Evolutionary conservation across 2,329 filamentous ascomycete species (phyloP), one percentile per base, ranked within the genome.

Genomic region (Calonectria hawksworthii): DNA sequence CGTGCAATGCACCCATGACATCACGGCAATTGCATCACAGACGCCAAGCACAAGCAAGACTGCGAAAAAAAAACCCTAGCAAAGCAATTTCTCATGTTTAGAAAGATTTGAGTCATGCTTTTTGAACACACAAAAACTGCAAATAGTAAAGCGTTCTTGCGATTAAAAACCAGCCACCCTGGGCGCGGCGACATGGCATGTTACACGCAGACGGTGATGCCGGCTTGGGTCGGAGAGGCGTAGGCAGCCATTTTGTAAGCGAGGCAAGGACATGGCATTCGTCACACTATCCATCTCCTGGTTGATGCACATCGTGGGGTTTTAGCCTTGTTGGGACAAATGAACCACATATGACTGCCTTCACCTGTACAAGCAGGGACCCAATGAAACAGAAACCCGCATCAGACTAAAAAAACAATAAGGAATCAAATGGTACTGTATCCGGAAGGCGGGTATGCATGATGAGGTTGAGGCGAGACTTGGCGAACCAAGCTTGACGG

Each of bases 161-260:
- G 44, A 54, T 66, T 52, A 21, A n/a, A 52, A 52, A 66, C 64
- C 41, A 66, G 67, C 61, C 47, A 70, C 52, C 41, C 34, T 44
- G 26, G 64, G 44, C 16, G 36, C 44, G 68, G 68, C 54, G 64
- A 64, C 54, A 68, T 70, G 69, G 71, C 67, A 76, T 72, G 76
- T 77, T 76, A 74, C 74, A 75, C 74, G 75, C 76, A 76, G 77
- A 54, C 76, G 76, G 77, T 69, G 66, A 72, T 70, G 70, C 70
- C 77, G 70, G 70, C 23, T 38, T 70, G 32, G 54, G 6, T 52
- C 38, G 38, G 41, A 50, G 61, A 65, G 61, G 28, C 54, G 59
- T 38, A 71, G 68, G 68, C 61, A 71, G 36, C 59, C 50, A 32
- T 38, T 44, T 71, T 65, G 36, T 38, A 34, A 71, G 59, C 61